Percentiles rank a stretch among this genome's conserved stretches.
These are phyloP conservation scores for Skeletonema menzelii DNA, from an alignment of 108 stramenopile species.

Conservation along the genomic window DNA sequence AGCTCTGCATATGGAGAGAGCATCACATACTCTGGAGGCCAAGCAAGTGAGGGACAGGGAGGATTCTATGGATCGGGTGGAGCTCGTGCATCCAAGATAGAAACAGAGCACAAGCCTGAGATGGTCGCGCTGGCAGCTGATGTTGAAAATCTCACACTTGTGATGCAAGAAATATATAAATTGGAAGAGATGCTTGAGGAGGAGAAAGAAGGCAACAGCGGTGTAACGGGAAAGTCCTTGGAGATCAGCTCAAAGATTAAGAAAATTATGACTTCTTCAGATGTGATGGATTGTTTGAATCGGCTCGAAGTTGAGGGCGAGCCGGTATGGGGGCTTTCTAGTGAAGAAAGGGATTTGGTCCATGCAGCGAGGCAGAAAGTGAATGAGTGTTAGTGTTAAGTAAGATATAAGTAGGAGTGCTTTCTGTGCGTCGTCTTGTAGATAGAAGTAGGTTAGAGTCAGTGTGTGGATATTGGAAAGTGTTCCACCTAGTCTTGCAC, in stretches of 20 bases:
- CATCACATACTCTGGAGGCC: conserved; percentile 64
- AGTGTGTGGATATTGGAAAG: not conserved
- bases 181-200: conserved; percentile 51
- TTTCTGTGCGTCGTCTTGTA: not conserved
- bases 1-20: conserved; percentile 27
- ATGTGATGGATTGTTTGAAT: conserved; percentile 57
- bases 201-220: conserved; percentile 24
- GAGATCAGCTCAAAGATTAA: conserved; percentile 59
- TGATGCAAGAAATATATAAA: conserved; percentile 59
- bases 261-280: conserved; percentile 66
- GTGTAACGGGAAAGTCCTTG: conserved; percentile 45
- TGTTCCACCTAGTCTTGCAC: not conserved
- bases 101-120: conserved; percentile 47
- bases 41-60: conserved; percentile 76
- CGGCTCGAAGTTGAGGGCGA: conserved; percentile 69
- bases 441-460: not conserved
- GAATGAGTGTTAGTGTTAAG: conserved; percentile 49
- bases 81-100: conserved; percentile 42
- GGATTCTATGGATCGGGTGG: conserved; percentile 81
- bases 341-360: conserved; percentile 65
- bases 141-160: conserved; percentile 51
- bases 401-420: no score
- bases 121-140: conserved; percentile 63
- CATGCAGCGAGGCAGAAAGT: conserved; percentile 62
- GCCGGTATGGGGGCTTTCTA: conserved; percentile 76